Evolutionary conservation across 2,329 filamentous ascomycete species (phyloP), one percentile per base, ranked within the genome.

Genomic region (Diplocarpon mali): DNA sequence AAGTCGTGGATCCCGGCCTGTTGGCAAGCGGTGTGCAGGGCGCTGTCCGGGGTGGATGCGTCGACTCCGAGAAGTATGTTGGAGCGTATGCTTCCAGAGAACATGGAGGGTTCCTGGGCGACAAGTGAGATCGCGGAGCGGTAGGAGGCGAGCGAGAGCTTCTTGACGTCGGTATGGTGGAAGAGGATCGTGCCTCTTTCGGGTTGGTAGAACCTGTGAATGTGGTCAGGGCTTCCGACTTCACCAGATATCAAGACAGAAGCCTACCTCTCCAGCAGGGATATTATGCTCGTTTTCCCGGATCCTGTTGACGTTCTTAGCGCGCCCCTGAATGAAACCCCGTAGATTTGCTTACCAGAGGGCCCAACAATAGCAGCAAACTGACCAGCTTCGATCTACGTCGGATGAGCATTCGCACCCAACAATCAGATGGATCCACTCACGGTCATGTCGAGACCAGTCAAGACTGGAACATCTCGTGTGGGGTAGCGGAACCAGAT

Each of bases 61-160:
- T 80, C 75, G 24, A 83, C 71, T 12, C 79, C 80, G 0, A 84
- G 67, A 2, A 79, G 60, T 42, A 85, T 74, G 52, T 85, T 85
- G 45, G 87, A 81, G 8, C 75, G 70, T 16, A 85, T 68, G 1
- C 75, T 76, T 11, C 71, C 70, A 57, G 77, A 75, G 59, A 84
- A 87, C 0, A 87, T 69, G 0, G 77, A 78, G 7, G 83, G 72
- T 57, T 87, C 83, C 61, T 88, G 83, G 5, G 79, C 75, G 0
- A 87, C 83, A 0, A 87, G 70, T 1, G 80, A 78, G 11, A 86
- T 67, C 34, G 76, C 64, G 38, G 69, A 68, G 31, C 83, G 73
- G 57, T 85, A 85, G n/a, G 69, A 64, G 48, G 70, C 69, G 0
- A 81, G 69, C 44, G 95, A 96, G 68, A 95, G 96, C 24, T 89